These are phyloP conservation scores for Lachnellula arida DNA, from an alignment of 2,329 filamentous ascomycete species.

Conservation along the genomic window DNA sequence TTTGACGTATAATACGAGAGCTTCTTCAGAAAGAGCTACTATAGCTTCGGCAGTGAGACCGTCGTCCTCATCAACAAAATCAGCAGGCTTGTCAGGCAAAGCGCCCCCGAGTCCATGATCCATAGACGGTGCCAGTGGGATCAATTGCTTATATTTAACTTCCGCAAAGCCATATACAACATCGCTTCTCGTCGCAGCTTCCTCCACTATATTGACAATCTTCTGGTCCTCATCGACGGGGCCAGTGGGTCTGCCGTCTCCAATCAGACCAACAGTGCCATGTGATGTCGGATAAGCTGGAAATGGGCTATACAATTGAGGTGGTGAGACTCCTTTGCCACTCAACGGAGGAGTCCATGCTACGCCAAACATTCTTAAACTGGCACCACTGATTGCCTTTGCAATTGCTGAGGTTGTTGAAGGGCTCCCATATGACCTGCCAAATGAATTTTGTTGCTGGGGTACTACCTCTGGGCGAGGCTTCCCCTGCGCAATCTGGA, in stretches of 20 bases:
- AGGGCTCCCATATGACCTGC: slow-evolving; percentile 62
- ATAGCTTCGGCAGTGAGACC: slow-evolving; percentile 82
- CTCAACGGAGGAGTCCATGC: slow-evolving; percentile 59
- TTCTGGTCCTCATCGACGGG: slow-evolving; percentile 74
- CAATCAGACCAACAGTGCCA: slow-evolving; percentile 55
- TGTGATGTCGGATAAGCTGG: slow-evolving; percentile 75
- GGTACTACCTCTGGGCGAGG: slow-evolving; percentile 55
- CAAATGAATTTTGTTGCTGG: slow-evolving; percentile 65
- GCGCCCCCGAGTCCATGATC: slow-evolving; percentile 65
- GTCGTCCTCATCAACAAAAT: slow-evolving; percentile 60
- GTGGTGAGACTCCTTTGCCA: slow-evolving; percentile 65
- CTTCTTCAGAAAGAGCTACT: slow-evolving; percentile 86
- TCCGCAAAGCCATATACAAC: slow-evolving; percentile 97
- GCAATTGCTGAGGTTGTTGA: slow-evolving; percentile 88
- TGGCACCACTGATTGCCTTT: slow-evolving; percentile 92
- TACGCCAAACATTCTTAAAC: slow-evolving; percentile 66
- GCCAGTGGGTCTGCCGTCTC: slow-evolving; percentile 57
- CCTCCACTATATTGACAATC: slow-evolving; percentile 79
- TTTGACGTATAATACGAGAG: slow-evolving; percentile 93
- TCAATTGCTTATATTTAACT: slow-evolving; percentile 97
- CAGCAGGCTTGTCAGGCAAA: slow-evolving; percentile 48
- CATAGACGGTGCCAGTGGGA: slow-evolving; percentile 77
- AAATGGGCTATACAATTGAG: slow-evolving; percentile 73
- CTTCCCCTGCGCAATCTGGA: slow-evolving; percentile 68
- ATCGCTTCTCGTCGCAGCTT: slow-evolving; percentile 87